These are phyloP conservation scores for Camellia lanceoleosa DNA, from an alignment of 148 eudicot genomes.

Conservation along the genomic window DNA sequence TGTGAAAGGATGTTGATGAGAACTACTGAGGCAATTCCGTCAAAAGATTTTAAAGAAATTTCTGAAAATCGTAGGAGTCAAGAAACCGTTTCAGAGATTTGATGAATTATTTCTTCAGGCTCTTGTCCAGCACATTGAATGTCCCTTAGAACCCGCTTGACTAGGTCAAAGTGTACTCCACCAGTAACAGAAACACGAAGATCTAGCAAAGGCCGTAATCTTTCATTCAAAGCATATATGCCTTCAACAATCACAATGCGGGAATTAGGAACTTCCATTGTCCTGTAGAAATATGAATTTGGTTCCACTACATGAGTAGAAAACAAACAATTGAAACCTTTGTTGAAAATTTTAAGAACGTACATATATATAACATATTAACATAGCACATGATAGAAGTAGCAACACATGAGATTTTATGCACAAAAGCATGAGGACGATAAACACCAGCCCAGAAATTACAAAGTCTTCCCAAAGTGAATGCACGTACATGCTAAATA, in stretches of 20 bases:
- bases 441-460: too few relatives aligned
- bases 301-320: slow-evolving; percentile 2
- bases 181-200: slow-evolving; percentile 98
- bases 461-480: too few relatives aligned
- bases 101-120: too few relatives aligned
- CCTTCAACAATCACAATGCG: slow-evolving; percentile 90
- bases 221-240: slow-evolving; percentile 92
- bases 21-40: slow-evolving; percentile 6
- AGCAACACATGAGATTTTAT: not conserved
- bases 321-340: too few relatives aligned
- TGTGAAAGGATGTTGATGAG: slow-evolving; percentile 17
- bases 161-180: slow-evolving; percentile 93
- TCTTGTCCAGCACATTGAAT: too few relatives aligned
- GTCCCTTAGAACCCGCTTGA: too few relatives aligned
- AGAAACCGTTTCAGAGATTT: too few relatives aligned
- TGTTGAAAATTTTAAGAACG: not conserved
- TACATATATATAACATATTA: not conserved
- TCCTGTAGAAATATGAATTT: slow-evolving; percentile 42
- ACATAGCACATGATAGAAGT: not conserved
- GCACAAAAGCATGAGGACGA: not conserved
- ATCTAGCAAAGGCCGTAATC: slow-evolving; percentile 77
- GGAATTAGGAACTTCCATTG: slow-evolving; percentile 80
- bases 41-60: slow-evolving; percentile 2
- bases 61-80: too few relatives aligned
- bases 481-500: too few relatives aligned